Base-by-base conservation (phyloP, 1,139 yeast species). In the Candida glucosophila region DNA sequence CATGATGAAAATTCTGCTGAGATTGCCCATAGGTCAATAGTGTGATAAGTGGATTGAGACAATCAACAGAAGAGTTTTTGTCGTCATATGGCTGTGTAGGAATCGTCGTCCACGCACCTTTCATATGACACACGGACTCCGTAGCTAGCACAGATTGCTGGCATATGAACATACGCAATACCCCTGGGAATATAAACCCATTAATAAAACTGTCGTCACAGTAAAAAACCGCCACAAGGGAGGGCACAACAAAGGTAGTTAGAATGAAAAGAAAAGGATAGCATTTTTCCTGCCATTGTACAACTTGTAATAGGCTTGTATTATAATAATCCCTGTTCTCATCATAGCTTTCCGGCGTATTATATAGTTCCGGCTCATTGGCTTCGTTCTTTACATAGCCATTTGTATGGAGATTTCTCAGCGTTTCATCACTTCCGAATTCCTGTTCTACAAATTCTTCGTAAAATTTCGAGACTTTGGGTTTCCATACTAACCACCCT, bases 1-100 rank as follows among this genome's bases (percentile, higher is more conserved):
- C 85, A 42, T 78, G 85, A 44, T 78, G 88, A 43, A 72, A 78
- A 43, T 77, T 77, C 36, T 77, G 81, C 39, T 65, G 53, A 6
- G 63, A 51, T 45, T 78, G 85, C 2, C 88, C 88, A 43, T 72
- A 73, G 0, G 83, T 72, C 6, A 77, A 40, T 3, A 75, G 33
- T 2, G 76, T 57, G 2, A 74, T 46, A 5, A 76, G 28, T n/a
- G 78, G 76, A 26, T 64, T 64, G 29, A 51, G 46, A 32, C 69
- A 61, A 33, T 64, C 52, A 13, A 50, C 51, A n/a, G 69, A 58
- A 2, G 81, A 68, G 38, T 73, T 75, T 15, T 66, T 62, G 43
- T 75, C 81, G 39, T 71, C 77, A 42, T 72, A 77, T 1, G 82
- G 80, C 39, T 75, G 78, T 4, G 58, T 43, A 2, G 69, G 69